Percentiles rank a stretch among this genome's conserved stretches.
These are phyloP conservation scores for Tothia fuscella DNA, from an alignment of 2,329 filamentous ascomycete species.

Conservation along the genomic window DNA sequence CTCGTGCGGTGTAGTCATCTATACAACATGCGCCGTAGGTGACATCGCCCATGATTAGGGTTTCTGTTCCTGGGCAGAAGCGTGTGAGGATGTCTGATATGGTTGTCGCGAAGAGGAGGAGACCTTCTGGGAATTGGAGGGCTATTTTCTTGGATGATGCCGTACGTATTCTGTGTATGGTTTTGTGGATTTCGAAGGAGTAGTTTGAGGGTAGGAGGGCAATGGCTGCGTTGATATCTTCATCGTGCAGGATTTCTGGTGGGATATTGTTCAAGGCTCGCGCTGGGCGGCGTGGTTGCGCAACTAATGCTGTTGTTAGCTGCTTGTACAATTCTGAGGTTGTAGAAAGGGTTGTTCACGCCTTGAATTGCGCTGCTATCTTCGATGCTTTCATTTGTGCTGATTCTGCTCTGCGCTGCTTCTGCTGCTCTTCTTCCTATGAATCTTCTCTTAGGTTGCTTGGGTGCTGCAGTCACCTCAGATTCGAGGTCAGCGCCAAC, in stretches of 20 bases:
- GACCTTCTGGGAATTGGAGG: constrained; percentile 92
- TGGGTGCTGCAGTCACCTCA: constrained; percentile 37
- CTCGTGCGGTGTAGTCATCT: constrained; percentile 92
- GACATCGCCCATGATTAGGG: constrained; percentile 97
- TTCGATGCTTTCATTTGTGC: constrained; percentile 37
- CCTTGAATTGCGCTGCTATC: constrained; percentile 58
- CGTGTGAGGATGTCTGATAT: constrained; percentile 92
- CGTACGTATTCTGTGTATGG: constrained; percentile 82
- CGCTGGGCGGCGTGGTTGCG: constrained; percentile 58
- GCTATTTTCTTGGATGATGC: constrained; percentile 72
- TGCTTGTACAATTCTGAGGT: constrained; percentile 11
- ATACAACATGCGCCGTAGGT: constrained; percentile 98
- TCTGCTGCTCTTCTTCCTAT: constrained; percentile 68
- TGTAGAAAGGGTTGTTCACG: constrained; percentile 26
- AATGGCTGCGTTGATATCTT: constrained; percentile 77
- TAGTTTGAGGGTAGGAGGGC: constrained; percentile 87
- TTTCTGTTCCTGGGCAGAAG: constrained; percentile 86
- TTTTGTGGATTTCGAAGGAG: constrained; percentile 97
- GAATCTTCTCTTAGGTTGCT: constrained; percentile 83
- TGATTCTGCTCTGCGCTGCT: constrained; percentile 28
- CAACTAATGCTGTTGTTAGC: constrained; percentile 38
- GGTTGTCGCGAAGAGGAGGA: constrained; percentile 91
- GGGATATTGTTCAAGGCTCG: constrained; percentile 88
- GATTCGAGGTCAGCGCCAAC: constrained; percentile 50
- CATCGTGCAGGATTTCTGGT: constrained; percentile 70